Evolutionary conservation across 2,329 filamentous ascomycete genomes (phyloP), one percentile per base, ranked within the genome.

Genomic region (Ophiostoma piceae): DNA sequence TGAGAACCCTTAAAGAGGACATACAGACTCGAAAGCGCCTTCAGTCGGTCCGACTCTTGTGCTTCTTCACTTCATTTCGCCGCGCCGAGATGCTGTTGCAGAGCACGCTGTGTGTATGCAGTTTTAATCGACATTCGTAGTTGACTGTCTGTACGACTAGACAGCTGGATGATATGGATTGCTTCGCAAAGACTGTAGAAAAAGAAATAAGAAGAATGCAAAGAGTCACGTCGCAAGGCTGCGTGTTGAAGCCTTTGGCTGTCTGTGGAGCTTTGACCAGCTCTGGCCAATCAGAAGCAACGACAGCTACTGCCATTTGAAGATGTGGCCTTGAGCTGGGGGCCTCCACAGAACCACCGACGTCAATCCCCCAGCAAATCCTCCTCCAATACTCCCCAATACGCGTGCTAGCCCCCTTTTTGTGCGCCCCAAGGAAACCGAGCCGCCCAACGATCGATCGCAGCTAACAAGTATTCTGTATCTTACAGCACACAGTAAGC

Each of bases 341-440:
- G 51, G 51, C 57, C 57, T 62, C 54, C 57, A 62, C 62, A 51
- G 39, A 67, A 67, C 41, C 22, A 67, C 66, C 41, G 39, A 67
- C 66, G 66, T 67, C 66, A 67, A 57, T 57, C 51, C 51, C 47
- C 35, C 64, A 41, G 16, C 19, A 57, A 57, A 26, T 26, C 9
- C 64, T 39, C 19, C 11, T 35, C 9, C 3, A 57, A 26, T 57
- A 4, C n/a, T n/a, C 62, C 32, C 60, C 29, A 64, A 9, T 64
- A 64, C 11, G 16, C 16, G 37, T n/a, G 37, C 65, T 39, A 22
- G 65, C 66, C 66, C 41, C 66, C 41, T 67, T 67, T 51, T 67
- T 19, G 41, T 41, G 37, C 64, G 37, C 66, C n/a, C 11, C 39
- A 41, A 41, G 11, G 7, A 41, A 7, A 9, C 35, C 35, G 6